phyloP scores from a whole-genome alignment of 2,329 filamentous ascomycete species.

The Ophiocordyceps polyrhachis-furcata region DNA sequence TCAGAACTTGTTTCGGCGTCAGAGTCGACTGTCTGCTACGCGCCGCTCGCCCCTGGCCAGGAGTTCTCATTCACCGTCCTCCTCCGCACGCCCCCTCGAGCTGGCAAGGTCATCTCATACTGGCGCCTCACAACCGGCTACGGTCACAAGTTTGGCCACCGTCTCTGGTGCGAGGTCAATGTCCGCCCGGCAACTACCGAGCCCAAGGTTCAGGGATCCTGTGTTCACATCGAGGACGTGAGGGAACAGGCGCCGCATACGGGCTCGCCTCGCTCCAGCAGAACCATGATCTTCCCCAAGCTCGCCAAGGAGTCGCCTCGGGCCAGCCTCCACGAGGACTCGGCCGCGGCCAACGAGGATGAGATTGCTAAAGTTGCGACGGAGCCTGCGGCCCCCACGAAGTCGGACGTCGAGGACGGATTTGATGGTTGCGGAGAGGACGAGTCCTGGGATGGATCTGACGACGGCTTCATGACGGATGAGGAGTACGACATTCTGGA shows the following conservation, averaged over 20 bases:
- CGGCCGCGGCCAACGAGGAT: too few relatives aligned
- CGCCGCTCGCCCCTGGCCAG: conserved; percentile 52
- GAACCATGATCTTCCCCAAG: conserved; percentile 91
- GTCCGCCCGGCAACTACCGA: conserved; percentile 30
- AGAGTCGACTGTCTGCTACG: conserved; percentile 61
- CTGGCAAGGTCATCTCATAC: conserved; percentile 77
- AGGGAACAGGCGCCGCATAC: conserved; percentile 14
- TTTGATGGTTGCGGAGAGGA: conserved; percentile 33
- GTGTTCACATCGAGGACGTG: conserved; percentile 5
- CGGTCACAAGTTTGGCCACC: conserved; percentile 73
- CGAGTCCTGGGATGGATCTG: conserved; percentile 45
- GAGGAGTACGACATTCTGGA: conserved; percentile 97
- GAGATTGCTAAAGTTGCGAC: too few relatives aligned
- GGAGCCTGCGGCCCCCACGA: conserved; percentile 36
- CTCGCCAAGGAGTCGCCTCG: conserved; percentile 84
- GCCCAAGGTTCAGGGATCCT: conserved; percentile 8
- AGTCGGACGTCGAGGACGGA: conserved; percentile 17
- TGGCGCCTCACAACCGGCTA: conserved; percentile 79
- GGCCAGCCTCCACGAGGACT: conserved; percentile 61
- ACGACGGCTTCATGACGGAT: conserved; percentile 76
- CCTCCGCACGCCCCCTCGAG: conserved; percentile 60
- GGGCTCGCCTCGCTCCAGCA: conserved; percentile 15
- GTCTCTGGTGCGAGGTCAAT: conserved; percentile 83
- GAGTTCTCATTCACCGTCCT: conserved; percentile 65
- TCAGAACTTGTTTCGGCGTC: conserved; percentile 59